phyloP scores from a whole-genome alignment of 257 asterid species.

The Sherardia arvensis region DNA sequence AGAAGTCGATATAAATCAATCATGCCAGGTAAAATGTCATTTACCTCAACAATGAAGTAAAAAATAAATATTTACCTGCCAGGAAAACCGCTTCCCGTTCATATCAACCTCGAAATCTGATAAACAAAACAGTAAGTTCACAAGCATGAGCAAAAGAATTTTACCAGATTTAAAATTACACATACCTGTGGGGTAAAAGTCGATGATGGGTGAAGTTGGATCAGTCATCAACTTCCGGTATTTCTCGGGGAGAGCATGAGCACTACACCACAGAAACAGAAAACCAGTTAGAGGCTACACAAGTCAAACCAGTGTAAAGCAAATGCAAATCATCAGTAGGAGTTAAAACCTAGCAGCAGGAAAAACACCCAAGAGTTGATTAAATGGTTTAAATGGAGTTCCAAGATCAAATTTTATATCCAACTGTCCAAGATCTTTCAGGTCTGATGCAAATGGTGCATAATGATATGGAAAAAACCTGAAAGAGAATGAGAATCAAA shows the following conservation, averaged over 20 bases:
- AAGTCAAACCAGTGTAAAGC: not conserved
- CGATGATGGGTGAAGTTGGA: slow-evolving; percentile 82
- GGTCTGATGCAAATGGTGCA: slow-evolving; percentile 98
- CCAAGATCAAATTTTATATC: slow-evolving; percentile 68
- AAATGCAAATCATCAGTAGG: slow-evolving; percentile 9
- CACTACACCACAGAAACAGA: slow-evolving; percentile 25
- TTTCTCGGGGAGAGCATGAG: slow-evolving; percentile 86
- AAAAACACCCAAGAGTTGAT: slow-evolving; percentile 88
- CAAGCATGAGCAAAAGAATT: not conserved
- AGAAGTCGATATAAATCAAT: not conserved
- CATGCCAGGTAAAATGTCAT: no score
- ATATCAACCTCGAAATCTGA: slow-evolving; percentile 95
- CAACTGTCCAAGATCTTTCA: slow-evolving; percentile 67
- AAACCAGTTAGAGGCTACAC: slow-evolving; percentile 26
- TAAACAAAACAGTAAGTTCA: slow-evolving; percentile 10
- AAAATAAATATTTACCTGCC: slow-evolving; percentile 47
- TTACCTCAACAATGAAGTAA: not conserved
- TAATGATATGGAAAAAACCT: slow-evolving; percentile 98
- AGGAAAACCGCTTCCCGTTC: slow-evolving; percentile 89
- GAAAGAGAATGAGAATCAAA: slow-evolving; percentile 10
- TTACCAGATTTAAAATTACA: not conserved
- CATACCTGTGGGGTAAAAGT: slow-evolving; percentile 89
- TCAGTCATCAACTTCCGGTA: slow-evolving; percentile 89
- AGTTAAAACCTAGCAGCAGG: slow-evolving; percentile 89
- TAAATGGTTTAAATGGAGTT: slow-evolving; percentile 90